These are phyloP conservation scores for Penicillium sp. DNA, from an alignment of 2,329 filamentous ascomycete genomes.

Conservation along the genomic window DNA sequence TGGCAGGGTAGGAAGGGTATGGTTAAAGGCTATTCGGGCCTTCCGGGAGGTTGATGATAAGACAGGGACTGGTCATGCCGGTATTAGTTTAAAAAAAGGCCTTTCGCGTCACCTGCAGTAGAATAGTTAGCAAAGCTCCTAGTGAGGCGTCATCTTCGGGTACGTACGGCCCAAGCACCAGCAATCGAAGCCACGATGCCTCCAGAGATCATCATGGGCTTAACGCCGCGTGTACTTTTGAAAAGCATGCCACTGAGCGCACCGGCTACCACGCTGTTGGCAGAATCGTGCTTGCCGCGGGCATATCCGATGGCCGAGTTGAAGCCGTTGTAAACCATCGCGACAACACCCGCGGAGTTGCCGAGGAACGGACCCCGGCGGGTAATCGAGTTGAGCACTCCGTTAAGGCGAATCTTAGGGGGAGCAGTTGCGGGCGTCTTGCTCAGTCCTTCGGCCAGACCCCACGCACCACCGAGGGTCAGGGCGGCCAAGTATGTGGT, in stretches of 20 bases:
- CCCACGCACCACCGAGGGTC: constrained; percentile 85
- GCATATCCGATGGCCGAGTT: constrained; percentile 80
- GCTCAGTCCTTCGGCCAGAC: constrained; percentile 82
- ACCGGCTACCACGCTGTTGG: constrained; percentile 85
- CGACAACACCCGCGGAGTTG: constrained; percentile 93
- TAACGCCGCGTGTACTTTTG: constrained; percentile 87
- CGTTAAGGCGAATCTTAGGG: constrained; percentile 90
- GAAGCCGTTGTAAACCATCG: constrained; percentile 92
- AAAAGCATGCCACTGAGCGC: constrained; percentile 90
- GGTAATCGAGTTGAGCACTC: constrained; percentile 91
- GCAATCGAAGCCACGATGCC: constrained; percentile 85
- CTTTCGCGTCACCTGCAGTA: constrained; percentile 51
- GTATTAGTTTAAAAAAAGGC: constrained; percentile 47
- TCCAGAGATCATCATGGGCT: constrained; percentile 93
- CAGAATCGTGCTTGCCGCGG: constrained; percentile 83
- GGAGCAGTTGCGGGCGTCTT: constrained; percentile 70
- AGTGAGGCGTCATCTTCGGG: constrained; percentile 9
- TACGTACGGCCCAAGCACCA: constrained; percentile 84
- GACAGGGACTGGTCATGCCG: constrained; percentile 11
- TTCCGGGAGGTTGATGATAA: constrained; percentile 21
- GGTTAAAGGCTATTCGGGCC: constrained; percentile 27
- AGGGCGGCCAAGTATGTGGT: constrained; percentile 90
- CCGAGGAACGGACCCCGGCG: constrained; percentile 91
- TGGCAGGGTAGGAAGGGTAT: constrained; percentile 29
- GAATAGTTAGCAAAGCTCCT: constrained; percentile 9